Percentiles rank a stretch among this genome's conserved stretches.
These are phyloP conservation scores for Debaryomyces udenii DNA, from an alignment of 1,139 yeast genomes.

Conservation along the genomic window DNA sequence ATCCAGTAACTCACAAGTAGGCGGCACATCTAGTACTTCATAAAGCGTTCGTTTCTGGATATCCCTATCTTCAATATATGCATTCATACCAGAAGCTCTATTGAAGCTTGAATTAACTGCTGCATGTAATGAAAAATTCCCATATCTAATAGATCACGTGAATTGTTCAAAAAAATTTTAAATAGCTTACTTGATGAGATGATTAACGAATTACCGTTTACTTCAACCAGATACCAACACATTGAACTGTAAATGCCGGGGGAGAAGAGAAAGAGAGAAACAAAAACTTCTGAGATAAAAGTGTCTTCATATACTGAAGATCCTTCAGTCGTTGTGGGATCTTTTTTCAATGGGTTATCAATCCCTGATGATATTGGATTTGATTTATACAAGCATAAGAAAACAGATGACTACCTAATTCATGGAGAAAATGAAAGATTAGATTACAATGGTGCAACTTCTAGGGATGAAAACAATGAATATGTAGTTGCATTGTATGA, in stretches of 20 bases:
- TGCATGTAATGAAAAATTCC: neutral
- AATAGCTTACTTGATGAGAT: no score
- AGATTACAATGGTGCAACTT: constrained; percentile 68
- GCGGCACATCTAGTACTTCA: constrained; percentile 53
- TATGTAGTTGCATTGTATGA: constrained; percentile 75
- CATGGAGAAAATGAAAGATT: constrained; percentile 80
- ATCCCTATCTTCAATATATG: constrained; percentile 9
- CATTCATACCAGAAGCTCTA: constrained; percentile 1
- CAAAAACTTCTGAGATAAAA: constrained; percentile 33
- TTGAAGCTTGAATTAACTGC: neutral
- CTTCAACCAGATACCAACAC: neutral
- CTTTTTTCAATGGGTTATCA: constrained; percentile 75
- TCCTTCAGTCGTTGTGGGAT: constrained; percentile 48
- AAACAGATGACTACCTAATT: constrained; percentile 47
- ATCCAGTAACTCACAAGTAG: constrained; percentile 38
- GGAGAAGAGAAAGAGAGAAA: constrained; percentile 26
- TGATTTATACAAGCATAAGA: constrained; percentile 62
- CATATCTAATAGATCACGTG: constrained; percentile 5
- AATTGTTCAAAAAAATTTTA: constrained; percentile 3
- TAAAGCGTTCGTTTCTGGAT: constrained; percentile 39
- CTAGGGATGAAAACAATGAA: constrained; percentile 42
- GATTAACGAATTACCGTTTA: no score
- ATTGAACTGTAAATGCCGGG: constrained; percentile 19
- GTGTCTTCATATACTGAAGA: constrained; percentile 34
- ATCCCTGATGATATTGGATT: constrained; percentile 64